Evolutionary conservation across 805 yeast species (phyloP).

Genomic region (Metschnikowia bowlesiae): DNA sequence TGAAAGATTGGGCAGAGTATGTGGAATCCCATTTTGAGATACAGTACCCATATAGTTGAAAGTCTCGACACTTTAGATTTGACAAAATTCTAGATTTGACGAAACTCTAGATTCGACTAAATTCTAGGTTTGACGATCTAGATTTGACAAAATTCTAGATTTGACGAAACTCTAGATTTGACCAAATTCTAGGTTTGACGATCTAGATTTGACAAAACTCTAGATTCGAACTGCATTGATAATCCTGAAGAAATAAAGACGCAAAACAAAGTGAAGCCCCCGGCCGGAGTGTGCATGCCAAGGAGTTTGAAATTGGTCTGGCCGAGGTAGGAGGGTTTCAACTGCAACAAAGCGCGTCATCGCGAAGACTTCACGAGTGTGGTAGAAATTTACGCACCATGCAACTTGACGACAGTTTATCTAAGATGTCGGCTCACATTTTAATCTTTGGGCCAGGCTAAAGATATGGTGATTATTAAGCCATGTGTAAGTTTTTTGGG

Average conservation of each 20-base stretch:
- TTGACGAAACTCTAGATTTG: too few relatives aligned
- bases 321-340: neutral
- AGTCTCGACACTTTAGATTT: slow-evolving; percentile 14
- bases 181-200: too few relatives aligned
- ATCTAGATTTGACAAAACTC: too few relatives aligned
- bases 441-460: neutral
- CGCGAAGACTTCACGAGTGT: neutral
- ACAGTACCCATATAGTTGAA: slow-evolving; percentile 51
- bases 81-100: too few relatives aligned
- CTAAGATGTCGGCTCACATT: neutral
- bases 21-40: slow-evolving; percentile 64
- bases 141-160: too few relatives aligned
- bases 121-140: too few relatives aligned
- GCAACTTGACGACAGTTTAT: neutral
- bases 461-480: too few relatives aligned
- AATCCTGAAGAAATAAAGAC: neutral
- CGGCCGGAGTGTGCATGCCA: neutral
- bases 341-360: neutral
- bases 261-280: neutral
- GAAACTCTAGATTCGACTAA: too few relatives aligned
- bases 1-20: slow-evolving; percentile 65
- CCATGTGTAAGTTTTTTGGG: too few relatives aligned
- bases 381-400: neutral
- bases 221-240: neutral
- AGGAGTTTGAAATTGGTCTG: neutral